A percentile compares a stretch with the other conserved stretches of the same genome.
phyloP scores from a whole-genome alignment of 2,329 filamentous ascomycete species.

The Hymenoscyphus repandus region DNA sequence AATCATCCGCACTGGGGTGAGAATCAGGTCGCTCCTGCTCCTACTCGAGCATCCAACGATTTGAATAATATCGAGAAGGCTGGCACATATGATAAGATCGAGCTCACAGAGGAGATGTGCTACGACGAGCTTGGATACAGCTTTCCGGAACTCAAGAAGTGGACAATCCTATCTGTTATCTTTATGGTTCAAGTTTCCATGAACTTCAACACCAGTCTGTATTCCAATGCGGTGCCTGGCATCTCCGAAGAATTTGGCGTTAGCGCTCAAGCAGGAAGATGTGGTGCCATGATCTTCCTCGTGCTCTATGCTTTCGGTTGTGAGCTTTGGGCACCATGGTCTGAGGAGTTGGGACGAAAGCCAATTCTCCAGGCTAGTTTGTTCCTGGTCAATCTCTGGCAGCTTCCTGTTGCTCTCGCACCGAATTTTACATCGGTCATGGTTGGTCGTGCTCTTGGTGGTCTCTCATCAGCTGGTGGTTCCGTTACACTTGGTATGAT shows the following conservation, averaged over 20 bases:
- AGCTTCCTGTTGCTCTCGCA: conserved; percentile 66
- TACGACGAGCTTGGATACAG: conserved; percentile 60
- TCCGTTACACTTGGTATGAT: conserved; percentile 73
- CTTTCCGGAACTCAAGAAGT: conserved; percentile 60
- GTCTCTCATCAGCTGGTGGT: conserved; percentile 65
- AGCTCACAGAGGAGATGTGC: conserved; percentile 53
- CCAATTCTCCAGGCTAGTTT: conserved; percentile 69
- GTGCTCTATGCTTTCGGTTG: conserved; percentile 80
- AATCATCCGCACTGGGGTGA: conserved; percentile 16
- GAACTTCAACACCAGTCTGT: conserved; percentile 74
- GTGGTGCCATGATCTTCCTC: conserved; percentile 73
- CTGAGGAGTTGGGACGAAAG: conserved; percentile 74
- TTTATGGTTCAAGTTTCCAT: conserved; percentile 71
- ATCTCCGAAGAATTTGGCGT: conserved; percentile 65
- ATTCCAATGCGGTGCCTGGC: conserved; percentile 62
- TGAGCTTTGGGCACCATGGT: conserved; percentile 85
- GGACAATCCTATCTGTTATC: conserved; percentile 65
- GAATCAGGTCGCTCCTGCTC: conserved; percentile 5
- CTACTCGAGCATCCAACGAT: conserved; percentile 3
- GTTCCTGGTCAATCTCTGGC: conserved; percentile 72
- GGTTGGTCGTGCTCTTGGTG: conserved; percentile 64
- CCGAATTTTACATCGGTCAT: conserved; percentile 68
- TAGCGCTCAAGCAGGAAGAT: conserved; percentile 61
- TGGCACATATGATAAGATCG: conserved; percentile 23
- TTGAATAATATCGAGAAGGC: conserved; percentile 12